phyloP scores from a whole-genome alignment of 768 basidiomycete genomes.

The Tylopilus subfusipes region DNA sequence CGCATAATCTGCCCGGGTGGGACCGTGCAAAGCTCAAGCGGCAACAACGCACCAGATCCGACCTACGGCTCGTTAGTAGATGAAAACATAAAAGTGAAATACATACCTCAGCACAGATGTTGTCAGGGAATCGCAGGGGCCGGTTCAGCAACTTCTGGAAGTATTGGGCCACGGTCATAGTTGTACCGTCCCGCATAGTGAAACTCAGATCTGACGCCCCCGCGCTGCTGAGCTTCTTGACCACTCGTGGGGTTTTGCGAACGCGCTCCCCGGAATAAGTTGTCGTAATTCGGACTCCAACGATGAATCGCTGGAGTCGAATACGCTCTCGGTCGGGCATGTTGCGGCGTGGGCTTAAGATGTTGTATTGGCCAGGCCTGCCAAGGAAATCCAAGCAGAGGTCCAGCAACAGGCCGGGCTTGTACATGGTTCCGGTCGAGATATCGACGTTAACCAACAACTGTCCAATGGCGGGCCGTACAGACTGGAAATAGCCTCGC shows the following conservation, averaged over 20 bases:
- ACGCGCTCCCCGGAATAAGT: slow-evolving; percentile 36
- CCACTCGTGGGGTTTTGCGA: slow-evolving; percentile 48
- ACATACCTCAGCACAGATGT: slow-evolving; percentile 66
- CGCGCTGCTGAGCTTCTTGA: slow-evolving; percentile 54
- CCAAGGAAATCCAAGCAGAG: slow-evolving; percentile 58
- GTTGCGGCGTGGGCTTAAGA: slow-evolving; percentile 38
- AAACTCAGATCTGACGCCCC: slow-evolving; percentile 58
- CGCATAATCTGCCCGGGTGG: slow-evolving; percentile 66
- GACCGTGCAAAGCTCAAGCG: slow-evolving; percentile 64
- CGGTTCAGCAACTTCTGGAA: slow-evolving; percentile 53
- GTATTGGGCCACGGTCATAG: slow-evolving; percentile 58
- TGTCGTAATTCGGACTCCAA: slow-evolving; percentile 49
- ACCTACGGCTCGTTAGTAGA: slow-evolving; percentile 41
- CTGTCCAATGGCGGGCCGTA: slow-evolving; percentile 60
- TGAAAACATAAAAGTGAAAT: slow-evolving; percentile 8
- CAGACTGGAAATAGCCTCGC: slow-evolving; percentile 80
- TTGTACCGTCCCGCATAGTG: slow-evolving; percentile 51
- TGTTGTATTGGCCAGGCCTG: slow-evolving; percentile 25
- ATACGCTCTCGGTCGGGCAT: slow-evolving; percentile 53
- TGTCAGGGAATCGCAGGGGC: slow-evolving; percentile 55
- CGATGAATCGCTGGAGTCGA: slow-evolving; percentile 52
- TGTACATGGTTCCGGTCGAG: slow-evolving; percentile 73
- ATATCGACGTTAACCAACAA: slow-evolving; percentile 78
- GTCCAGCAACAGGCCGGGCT: slow-evolving; percentile 53
- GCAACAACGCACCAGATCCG: slow-evolving; percentile 57